Evolutionary conservation across 208 protist species (phyloP), one percentile per base, ranked within the genome.

Genomic region (Naegleria gruberi): DNA sequence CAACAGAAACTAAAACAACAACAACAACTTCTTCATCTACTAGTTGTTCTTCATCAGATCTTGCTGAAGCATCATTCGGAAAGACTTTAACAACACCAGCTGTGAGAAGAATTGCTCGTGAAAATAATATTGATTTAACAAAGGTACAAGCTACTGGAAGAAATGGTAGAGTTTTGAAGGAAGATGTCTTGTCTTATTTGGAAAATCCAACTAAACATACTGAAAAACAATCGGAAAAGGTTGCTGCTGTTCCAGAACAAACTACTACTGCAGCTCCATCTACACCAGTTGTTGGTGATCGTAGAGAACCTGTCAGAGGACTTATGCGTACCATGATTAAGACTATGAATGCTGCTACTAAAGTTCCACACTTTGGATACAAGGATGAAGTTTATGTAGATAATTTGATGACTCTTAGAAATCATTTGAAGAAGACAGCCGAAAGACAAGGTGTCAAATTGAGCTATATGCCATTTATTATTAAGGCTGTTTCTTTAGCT

Each of bases 401-500:
- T 82, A 73, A 88, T 17, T 93, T 98, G 1, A 96, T 97, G 23
- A 86, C 51, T 2, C 19, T 95, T 65, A 92, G 94, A 17, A 77
- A 43, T 8, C 26, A 90, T 73, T n/a, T 97, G 43, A 96, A 94
- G 82, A 87, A 91, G n/a, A 65, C 93, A 4, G 93, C 95, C 0
- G 89, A 57, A 47, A 51, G 51, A 85, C 91, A 91, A 44, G 93
- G 92, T 15, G 86, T 95, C n/a, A 95, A 94, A 91, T 91, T 99
- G 34, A 96, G 94, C 47, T 97, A 97, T 90, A 96, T 98, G 94
- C 97, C 98, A 55, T 96, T 98, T 90, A 94, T 99, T 89, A 91
- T 99, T 55, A 99, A 99, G 91, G 96, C 97, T 15, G 92, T 93
- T 30, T 98, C 97, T 23, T 89, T 98, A 4, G 95, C 98, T 3